Evolutionary conservation across 2,329 filamentous ascomycete genomes (phyloP), one percentile per base, ranked within the genome.

Genomic region (Claviceps spartinae): DNA sequence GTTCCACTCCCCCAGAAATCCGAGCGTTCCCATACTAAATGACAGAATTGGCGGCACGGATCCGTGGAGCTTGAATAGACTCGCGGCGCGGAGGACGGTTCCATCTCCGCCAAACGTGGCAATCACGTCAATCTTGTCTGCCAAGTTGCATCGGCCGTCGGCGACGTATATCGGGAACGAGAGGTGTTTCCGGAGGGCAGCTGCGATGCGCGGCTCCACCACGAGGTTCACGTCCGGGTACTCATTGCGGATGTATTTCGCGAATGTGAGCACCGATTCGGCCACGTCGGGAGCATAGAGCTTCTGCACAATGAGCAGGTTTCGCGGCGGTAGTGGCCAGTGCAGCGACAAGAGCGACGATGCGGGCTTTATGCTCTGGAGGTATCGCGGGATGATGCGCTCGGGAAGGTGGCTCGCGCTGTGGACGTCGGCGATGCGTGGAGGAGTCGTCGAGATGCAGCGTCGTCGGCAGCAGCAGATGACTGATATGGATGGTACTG

Each of bases 1-100:
- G 61, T 93, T 94, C 90, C 91, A 98, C 68, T 97, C 91, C 16
- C 91, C 90, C 7, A 98, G 71, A 59, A 98, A 98, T 0, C 93
- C 93, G 1, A 98, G 72, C 0, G 91, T 94, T 5, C 93, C 93
- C 88, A 98, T 96, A 64, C 89, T 95, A 64, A 98, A 98, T 1
- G 88, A 89, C 7, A 98, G 73, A 37, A 98, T 86, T 0, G 93
- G 93, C 0, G 93, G 93, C 0, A 98, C 91, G 44, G 82, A 81
- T 2, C 78, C 75, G 45, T 86, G 82, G 40, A 87, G 84, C 54
- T 88, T 88, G 69, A 67, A 97, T 5, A 96, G 54, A 52, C 67
- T 69, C 6, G 67, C 67, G 1, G 67, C 67, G 22, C 67, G 61
- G 13, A 69, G 54, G 8, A 69, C 67, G 3, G 67, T 69, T 8